These are phyloP conservation scores for Lecanicillium sp. DNA, from an alignment of 2,329 filamentous ascomycete genomes.

Conservation along the genomic window DNA sequence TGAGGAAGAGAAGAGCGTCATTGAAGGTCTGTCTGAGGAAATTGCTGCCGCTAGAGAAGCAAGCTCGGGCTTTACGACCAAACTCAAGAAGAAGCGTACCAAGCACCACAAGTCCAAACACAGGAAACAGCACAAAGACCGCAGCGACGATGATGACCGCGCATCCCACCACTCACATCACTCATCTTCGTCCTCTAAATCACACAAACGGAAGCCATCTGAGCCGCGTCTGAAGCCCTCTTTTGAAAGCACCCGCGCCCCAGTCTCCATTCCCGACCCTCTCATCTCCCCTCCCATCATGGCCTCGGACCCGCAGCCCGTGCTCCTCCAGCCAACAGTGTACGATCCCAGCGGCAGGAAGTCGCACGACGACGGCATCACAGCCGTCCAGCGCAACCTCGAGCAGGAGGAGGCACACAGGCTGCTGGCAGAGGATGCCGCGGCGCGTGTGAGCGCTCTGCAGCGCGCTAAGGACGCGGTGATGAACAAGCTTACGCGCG, in stretches of 20 bases:
- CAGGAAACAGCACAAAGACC: slow-evolving; percentile 19
- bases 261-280: slow-evolving; percentile 22
- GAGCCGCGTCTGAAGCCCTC: slow-evolving; percentile 16
- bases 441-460: slow-evolving; percentile 45
- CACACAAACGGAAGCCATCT: slow-evolving; percentile 17
- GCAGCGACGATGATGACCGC: background rate
- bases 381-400: slow-evolving; percentile 50
- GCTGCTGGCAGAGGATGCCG: slow-evolving; percentile 48
- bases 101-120: slow-evolving; percentile 30
- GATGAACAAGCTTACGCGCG: slow-evolving; percentile 47
- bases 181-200: slow-evolving; percentile 13
- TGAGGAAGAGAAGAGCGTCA: slow-evolving; percentile 22
- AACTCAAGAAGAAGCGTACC: slow-evolving; percentile 34
- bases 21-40: slow-evolving; percentile 24
- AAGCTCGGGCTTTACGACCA: slow-evolving; percentile 35
- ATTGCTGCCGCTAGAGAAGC: slow-evolving; percentile 25
- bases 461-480: slow-evolving; percentile 54
- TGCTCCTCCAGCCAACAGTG: slow-evolving; percentile 47
- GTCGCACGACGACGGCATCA: slow-evolving; percentile 36
- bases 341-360: slow-evolving; percentile 37
- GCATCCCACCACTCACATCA: slow-evolving; percentile 2
- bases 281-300: slow-evolving; percentile 45
- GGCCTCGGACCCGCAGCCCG: slow-evolving; percentile 37
- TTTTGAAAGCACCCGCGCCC: slow-evolving; percentile 16
- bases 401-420: slow-evolving; percentile 49